Base-by-base conservation (phyloP, 208 protist species). In the Wallacemonas sp. region DNA sequence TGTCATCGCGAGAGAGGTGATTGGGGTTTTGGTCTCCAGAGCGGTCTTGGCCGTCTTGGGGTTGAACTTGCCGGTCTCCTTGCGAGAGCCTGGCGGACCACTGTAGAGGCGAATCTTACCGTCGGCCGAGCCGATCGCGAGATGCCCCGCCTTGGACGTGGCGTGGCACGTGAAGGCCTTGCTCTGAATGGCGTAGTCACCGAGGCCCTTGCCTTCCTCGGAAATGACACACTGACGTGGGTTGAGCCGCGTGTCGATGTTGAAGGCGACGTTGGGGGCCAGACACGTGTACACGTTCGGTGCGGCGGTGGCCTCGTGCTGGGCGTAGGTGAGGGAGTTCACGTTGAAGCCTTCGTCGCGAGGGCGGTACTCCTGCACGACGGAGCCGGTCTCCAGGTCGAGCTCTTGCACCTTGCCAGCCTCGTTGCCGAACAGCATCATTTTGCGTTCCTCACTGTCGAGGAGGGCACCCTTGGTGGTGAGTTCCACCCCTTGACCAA, bases 31-130 rank as follows among this genome's bases (percentile, higher is more conserved):
- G 26, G 71, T 77, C 11, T 83, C 72, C 24, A 90, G 54, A 21
- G 86, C 66, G 44, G 80, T 90, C 66, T 87, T 87, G 28, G 80
- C 80, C 11, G 75, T 36, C 56, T 90, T 87, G 11, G 80, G 78
- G 41, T 82, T 77, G 66, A 73, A 74, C 11, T 66, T 74, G 15
- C 80, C 78, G 30, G 55, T 56, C 15, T 46, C 46, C 46, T 77
- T 77, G 44, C 80, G 80, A 2, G 75, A 73, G 1, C 78, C 80
- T 22, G 84, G 84, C 1, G 80, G 78, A 1, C 80, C 84, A 17
- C 68, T 81, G 68, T 87, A 90, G 14, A 90, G 75, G 44, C 84
- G 84, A 42, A 90, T 70, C 62, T 27, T 79, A 41, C 84, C 84
- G 38, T n/a, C 30, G 14, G 51, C 45, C 58, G 86, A 80, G 24